Evolutionary conservation across 163 green algal genomes (phyloP), one percentile per base, ranked within the genome.

Genomic region (Scenedesmus sp.): DNA sequence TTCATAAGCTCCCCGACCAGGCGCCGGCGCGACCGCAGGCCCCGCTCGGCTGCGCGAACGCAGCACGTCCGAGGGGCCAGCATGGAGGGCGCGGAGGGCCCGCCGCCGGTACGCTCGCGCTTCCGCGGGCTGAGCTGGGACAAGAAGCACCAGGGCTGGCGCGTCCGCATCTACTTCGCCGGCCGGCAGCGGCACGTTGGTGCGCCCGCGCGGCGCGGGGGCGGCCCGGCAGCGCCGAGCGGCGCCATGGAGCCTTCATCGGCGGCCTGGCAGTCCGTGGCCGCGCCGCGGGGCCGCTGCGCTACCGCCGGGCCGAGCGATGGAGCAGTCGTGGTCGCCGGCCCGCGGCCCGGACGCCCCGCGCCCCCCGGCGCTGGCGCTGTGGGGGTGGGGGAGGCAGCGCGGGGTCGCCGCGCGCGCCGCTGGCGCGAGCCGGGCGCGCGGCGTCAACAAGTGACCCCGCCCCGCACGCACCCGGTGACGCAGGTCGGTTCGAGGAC

Each of bases 101-200:
- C n/a, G n/a, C n/a, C n/a, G 4, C 51, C 66, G 17, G 64, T 75
- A 29, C 50, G 66, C 50, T 57, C 33, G 9, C 24, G 66, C 14
- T 77, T 67, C 29, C 36, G 69, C 20, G 69, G 69, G 9, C 39
- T 77, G 22, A 58, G 34, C 34, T 77, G 69, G 69, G 69, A 77
- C 18, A 77, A 77, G 28, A 77, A 77, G 18, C 47, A 77, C 29
- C 69, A 77, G 36, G 63, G 48, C n/a, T 51, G 9, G 22, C 24
- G 36, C 36, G 31, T 13, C 50, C 47, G 69, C 29, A 77, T 77
- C 11, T 77, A 77, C n/a, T 77, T 36, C 42, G 7, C 36, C 20
- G 69, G 69, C 18, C 66, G 66, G 57, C 69, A 77, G 39, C 39
- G 69, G 9, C 69, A 77, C 29, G 69, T 77, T 13, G 69, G 69